Conservation (phyloP, 176 grass and related monocot genomes). For the Triticum monococcum region DNA sequence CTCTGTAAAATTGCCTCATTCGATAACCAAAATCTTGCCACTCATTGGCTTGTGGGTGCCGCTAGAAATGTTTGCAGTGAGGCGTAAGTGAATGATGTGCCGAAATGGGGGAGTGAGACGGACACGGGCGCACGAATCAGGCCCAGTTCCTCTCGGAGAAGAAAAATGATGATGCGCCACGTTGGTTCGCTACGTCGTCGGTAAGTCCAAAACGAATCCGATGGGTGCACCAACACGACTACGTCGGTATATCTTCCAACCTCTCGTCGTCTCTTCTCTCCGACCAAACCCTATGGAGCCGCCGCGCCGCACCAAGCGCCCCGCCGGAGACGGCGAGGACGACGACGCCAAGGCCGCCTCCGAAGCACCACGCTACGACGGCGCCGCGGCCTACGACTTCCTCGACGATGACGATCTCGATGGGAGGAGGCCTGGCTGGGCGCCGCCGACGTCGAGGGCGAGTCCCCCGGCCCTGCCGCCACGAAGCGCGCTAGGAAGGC, state of each 20-base stretch:
- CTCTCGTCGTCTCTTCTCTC: neutral
- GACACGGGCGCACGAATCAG: no score
- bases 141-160: no score
- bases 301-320: neutral
- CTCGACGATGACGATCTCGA: neutral
- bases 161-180: no score
- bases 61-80: no score
- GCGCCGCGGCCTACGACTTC: neutral
- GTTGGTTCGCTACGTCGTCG: no score
- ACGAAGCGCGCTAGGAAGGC: neutral
- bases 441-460: neutral
- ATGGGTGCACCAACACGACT: neutral
- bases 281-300: neutral
- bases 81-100: no score
- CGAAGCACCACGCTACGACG: neutral
- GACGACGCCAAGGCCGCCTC: neutral
- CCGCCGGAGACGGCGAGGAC: neutral
- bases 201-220: neutral
- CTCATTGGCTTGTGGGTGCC: no score
- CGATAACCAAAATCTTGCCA: no score
- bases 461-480: accelerated
- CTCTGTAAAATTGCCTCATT: no score
- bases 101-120: no score
- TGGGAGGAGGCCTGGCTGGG: neutral
- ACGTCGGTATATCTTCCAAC: no score